Conservation (phyloP, 768 basidiomycete genomes). For the Tylopilus balloui region DNA sequence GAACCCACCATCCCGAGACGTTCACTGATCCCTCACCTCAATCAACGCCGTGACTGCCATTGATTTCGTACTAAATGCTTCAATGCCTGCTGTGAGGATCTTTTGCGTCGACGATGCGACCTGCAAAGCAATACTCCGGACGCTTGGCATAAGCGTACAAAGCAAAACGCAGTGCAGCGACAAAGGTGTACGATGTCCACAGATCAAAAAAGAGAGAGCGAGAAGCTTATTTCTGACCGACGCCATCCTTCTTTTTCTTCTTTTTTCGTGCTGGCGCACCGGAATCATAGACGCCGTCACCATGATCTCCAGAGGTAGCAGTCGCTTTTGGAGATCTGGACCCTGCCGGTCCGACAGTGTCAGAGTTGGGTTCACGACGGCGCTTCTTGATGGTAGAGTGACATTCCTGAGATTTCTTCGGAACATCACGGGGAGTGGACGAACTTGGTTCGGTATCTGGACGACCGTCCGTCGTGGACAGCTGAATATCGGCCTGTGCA, state of each 20-base stretch:
- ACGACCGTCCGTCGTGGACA: background rate
- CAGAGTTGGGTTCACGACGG: constrained; percentile 14
- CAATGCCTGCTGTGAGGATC: too few relatives aligned
- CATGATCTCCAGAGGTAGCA: background rate
- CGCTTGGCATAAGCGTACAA: background rate
- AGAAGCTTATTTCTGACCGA: constrained; percentile 1
- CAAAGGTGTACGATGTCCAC: too few relatives aligned
- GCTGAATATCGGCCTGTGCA: background rate
- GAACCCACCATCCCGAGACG: too few relatives aligned
- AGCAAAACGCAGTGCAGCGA: background rate
- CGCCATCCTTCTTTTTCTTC: constrained; percentile 15
- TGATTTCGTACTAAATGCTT: too few relatives aligned
- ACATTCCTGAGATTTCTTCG: background rate
- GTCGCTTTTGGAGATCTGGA: background rate
- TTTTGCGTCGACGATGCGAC: too few relatives aligned
- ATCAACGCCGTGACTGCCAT: too few relatives aligned
- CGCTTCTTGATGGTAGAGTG: constrained; percentile 19
- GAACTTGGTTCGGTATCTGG: background rate
- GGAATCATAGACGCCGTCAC: background rate
- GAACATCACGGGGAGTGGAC: background rate
- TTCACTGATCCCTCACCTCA: too few relatives aligned
- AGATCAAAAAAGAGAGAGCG: background rate
- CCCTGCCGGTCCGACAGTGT: background rate
- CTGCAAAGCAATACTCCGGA: too few relatives aligned
- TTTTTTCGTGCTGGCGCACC: constrained; percentile 19